Base-by-base conservation (phyloP, 2,329 filamentous ascomycete genomes). In the Capronia epimyces region DNA sequence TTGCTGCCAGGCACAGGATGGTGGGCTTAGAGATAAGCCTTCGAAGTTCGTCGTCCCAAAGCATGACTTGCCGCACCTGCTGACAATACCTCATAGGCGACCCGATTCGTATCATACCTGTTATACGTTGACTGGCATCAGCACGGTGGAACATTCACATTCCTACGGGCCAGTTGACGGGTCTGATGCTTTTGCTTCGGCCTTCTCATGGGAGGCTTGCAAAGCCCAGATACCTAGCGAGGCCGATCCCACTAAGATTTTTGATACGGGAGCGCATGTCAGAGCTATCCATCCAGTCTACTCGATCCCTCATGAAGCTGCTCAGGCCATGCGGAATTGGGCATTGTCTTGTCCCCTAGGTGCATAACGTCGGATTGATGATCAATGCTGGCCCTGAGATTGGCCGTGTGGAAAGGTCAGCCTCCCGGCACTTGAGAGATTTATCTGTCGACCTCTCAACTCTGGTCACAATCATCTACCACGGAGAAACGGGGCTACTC, bases 61-160 rank as follows among this genome's bases (percentile, higher is more conserved):
- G 29, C 44, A 10, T 31, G 46, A 49, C 21, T 15, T 47, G 25
- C 43, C 9, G 39, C 53, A 39, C 34, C 53, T 44, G 48, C 62
- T 66, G 50, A 66, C 55, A 16, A 24, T 7, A 18, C 4, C 32
- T 20, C 21, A 24, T 61, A 89, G 86, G 62, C 76, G 77, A 54
- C 83, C 89, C 3, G 91, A 97, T 71, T 84, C 86, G 43, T 96
- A 97, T 64, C 91, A 97, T 70, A 89, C 89, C 39, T 93, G 87
- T 71, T 97, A 97, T 71, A 88, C 90, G 24, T 78, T 97, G 16
- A 83, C 86, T 18, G 91, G 91, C 3, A 75, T 97, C 59, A 93
- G 87, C 67, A 85, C 83, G 46, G 84, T 85, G 20, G 88, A 95
- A 70, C 80, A 95, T 67, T 64, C 69, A 32, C 79, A 78, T 59